phyloP scores from a whole-genome alignment of 306 rosid species.

The Geum urbanum region DNA sequence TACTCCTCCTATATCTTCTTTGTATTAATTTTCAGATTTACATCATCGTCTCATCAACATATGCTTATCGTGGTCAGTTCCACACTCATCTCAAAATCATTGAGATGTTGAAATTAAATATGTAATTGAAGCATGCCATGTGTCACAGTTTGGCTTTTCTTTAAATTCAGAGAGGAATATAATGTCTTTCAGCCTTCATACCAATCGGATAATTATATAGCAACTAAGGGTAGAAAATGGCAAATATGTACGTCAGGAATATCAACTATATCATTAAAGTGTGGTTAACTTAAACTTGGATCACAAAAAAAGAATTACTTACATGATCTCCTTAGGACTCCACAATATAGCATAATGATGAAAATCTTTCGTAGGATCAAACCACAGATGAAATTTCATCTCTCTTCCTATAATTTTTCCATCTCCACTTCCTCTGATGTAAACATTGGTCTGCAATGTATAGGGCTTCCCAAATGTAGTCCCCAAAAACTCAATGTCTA shows the following conservation, averaged over 20 bases:
- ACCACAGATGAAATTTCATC: conserved; percentile 95
- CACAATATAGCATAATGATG: conserved; percentile 91
- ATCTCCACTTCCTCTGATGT: conserved; percentile 94
- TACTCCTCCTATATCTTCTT: background rate
- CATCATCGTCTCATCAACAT: background rate
- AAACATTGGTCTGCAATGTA: conserved; percentile 87
- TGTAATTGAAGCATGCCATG: conserved; percentile 2
- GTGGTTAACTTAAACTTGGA: background rate
- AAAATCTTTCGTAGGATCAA: conserved; percentile 76
- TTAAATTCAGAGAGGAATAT: conserved; percentile 17
- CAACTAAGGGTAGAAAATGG: background rate
- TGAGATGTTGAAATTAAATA: conserved; percentile 5
- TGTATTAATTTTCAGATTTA: conserved; percentile 7
- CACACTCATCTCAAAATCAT: background rate
- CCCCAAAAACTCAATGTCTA: conserved; percentile 92
- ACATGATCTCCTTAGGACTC: conserved; percentile 86
- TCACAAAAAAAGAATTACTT: conserved; percentile 22
- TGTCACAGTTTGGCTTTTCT: conserved; percentile 2
- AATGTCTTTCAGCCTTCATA: background rate
- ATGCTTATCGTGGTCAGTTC: background rate
- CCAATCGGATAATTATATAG: background rate
- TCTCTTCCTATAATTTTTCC: conserved; percentile 84
- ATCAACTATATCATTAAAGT: background rate
- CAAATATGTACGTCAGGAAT: background rate
- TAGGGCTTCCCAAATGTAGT: conserved; percentile 96